phyloP scores from a whole-genome alignment of 129 eudicot genomes.

The Helichrysum umbraculigerum region DNA sequence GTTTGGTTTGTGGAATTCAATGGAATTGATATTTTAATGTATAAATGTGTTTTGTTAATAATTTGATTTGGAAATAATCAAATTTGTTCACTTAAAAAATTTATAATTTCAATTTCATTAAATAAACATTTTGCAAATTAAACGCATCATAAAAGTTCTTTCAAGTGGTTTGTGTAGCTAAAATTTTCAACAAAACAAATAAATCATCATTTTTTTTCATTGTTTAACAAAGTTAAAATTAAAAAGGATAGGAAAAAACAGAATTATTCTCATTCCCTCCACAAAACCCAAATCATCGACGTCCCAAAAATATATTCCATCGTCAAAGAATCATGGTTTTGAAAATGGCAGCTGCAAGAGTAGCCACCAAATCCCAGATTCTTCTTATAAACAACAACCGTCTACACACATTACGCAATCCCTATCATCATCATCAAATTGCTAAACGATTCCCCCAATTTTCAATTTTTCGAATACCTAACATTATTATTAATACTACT shows the following conservation, averaged over 20 bases:
- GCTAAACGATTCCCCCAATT: constrained; percentile 15
- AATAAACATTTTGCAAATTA: too few relatives aligned
- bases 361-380: neutral
- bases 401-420: neutral
- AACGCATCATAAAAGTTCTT: too few relatives aligned
- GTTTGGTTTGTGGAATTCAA: too few relatives aligned
- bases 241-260: neutral
- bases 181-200: too few relatives aligned
- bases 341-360: neutral
- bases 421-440: neutral
- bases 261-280: neutral
- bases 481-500: neutral
- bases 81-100: too few relatives aligned
- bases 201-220: too few relatives aligned
- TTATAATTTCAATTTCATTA: too few relatives aligned
- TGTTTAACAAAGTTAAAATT: neutral
- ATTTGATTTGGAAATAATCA: too few relatives aligned
- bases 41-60: too few relatives aligned
- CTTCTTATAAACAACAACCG: neutral
- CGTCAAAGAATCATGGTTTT: neutral
- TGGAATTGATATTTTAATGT: too few relatives aligned
- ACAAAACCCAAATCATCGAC: neutral
- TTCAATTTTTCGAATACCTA: constrained; percentile 20
- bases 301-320: neutral
- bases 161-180: too few relatives aligned